Evolutionary conservation across 164 flowering plant genomes (phyloP).

Genomic region (Platanus orientalis): DNA sequence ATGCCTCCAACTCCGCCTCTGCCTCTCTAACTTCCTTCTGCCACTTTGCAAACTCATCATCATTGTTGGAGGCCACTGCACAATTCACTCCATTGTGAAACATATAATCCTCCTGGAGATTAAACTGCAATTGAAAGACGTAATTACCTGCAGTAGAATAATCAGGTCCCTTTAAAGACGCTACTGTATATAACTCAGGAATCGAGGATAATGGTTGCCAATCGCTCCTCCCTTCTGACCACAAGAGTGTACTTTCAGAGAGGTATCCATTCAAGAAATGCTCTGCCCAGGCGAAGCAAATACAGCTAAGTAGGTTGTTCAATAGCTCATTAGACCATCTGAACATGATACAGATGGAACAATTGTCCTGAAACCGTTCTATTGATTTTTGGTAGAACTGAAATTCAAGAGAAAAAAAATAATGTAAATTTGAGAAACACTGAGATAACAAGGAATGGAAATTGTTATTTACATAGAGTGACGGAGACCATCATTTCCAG

Average conservation of each 20-base stretch:
- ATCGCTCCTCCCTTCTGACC: conserved; percentile 81
- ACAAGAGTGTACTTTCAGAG: conserved; percentile 54
- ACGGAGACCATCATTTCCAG: not conserved
- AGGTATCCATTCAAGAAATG: conserved; percentile 73
- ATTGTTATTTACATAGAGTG: not conserved
- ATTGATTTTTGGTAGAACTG: conserved; percentile 38
- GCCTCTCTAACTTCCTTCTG: conserved; percentile 72
- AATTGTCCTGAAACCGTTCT: conserved; percentile 36
- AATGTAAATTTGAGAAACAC: conserved; percentile 8
- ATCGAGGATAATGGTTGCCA: conserved; percentile 82
- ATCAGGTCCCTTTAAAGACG: conserved; percentile 19
- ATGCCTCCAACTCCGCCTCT: conserved; percentile 47
- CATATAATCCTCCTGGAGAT: not conserved
- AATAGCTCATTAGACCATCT: conserved; percentile 40
- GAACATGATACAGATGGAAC: conserved; percentile 40
- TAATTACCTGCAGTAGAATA: conserved; percentile 31
- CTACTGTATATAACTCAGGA: conserved; percentile 43
- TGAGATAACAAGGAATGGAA: not conserved
- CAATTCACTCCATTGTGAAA: conserved; percentile 5
- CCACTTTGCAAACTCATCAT: conserved; percentile 76
- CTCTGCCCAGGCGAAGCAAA: conserved; percentile 70
- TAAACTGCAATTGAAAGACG: not conserved
- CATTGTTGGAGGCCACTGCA: conserved; percentile 44
- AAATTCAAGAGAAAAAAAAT: conserved; percentile 26
- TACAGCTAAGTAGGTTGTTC: conserved; percentile 43